Conservation (phyloP, 2,329 filamentous ascomycete species). For the Blastomyces silverae region DNA sequence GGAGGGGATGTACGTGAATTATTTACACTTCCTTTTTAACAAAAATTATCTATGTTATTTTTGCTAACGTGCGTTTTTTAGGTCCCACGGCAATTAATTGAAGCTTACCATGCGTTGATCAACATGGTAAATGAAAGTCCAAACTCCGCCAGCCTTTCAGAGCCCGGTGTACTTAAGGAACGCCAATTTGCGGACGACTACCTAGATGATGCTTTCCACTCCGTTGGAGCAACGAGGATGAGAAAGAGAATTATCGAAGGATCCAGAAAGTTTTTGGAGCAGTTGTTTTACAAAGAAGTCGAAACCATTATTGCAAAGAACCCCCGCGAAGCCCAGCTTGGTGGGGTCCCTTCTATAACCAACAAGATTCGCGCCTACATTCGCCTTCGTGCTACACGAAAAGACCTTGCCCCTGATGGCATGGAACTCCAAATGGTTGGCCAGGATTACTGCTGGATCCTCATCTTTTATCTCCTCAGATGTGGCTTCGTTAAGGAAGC, state of each 20-base stretch:
- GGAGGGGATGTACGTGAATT: constrained; percentile 52
- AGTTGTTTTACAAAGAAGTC: constrained; percentile 69
- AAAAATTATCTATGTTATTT: constrained; percentile 1
- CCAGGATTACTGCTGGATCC: constrained; percentile 84
- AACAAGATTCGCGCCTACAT: constrained; percentile 94
- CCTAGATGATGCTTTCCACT: constrained; percentile 64
- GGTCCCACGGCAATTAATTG: constrained; percentile 65
- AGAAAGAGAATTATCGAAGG: constrained; percentile 74
- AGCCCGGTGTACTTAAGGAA: constrained; percentile 62
- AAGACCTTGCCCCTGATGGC: constrained; percentile 76
- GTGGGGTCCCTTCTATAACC: constrained; percentile 77
- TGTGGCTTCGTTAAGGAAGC: constrained; percentile 80
- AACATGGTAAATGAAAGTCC: constrained; percentile 69
- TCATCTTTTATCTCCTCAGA: constrained; percentile 85
- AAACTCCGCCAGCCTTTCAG: constrained; percentile 52
- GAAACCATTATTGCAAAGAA: constrained; percentile 73
- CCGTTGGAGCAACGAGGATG: constrained; percentile 57
- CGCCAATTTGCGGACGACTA: constrained; percentile 72
- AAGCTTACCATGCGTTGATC: constrained; percentile 75
- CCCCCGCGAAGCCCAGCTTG: constrained; percentile 79
- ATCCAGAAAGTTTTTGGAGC: constrained; percentile 72
- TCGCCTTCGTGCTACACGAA: constrained; percentile 67
- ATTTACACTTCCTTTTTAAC: constrained; percentile 10
- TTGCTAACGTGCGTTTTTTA: constrained; percentile 31
- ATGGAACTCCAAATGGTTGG: constrained; percentile 71